Evolutionary conservation across 2,329 filamentous ascomycete species (phyloP).

Genomic region (Pseudogymnoascus sp.): DNA sequence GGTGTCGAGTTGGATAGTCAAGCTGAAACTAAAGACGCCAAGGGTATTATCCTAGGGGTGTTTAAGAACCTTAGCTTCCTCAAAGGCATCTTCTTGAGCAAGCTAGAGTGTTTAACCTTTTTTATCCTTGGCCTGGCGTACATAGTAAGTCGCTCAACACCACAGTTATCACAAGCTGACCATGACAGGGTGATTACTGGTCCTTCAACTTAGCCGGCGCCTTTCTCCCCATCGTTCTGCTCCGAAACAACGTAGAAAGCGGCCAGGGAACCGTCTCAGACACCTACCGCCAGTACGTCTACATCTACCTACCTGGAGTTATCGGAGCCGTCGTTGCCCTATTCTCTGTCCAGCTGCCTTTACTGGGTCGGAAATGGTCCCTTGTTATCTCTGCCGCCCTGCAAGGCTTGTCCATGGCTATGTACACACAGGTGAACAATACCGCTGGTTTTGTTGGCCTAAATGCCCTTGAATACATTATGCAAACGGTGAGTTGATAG

Average conservation of each 20-base stretch:
- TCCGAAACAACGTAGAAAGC: slow-evolving; percentile 20
- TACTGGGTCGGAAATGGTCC: slow-evolving; percentile 23
- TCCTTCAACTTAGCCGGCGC: slow-evolving; percentile 27
- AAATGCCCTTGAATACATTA: slow-evolving; percentile 26
- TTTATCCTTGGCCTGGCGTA: background rate
- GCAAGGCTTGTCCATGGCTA: slow-evolving; percentile 22
- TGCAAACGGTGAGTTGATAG: slow-evolving; percentile 19
- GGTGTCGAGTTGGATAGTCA: background rate
- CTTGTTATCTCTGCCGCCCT: slow-evolving; percentile 23
- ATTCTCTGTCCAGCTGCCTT: slow-evolving; percentile 15
- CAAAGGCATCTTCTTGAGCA: background rate
- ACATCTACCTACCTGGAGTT: slow-evolving; percentile 30
- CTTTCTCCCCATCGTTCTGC: slow-evolving; percentile 30
- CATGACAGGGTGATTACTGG: background rate
- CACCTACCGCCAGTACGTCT: slow-evolving; percentile 30
- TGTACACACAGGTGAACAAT: slow-evolving; percentile 22
- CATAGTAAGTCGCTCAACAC: background rate
- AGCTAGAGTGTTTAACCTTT: background rate
- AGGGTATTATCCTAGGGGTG: background rate
- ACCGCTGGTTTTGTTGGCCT: slow-evolving; percentile 23
- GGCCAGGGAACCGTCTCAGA: slow-evolving; percentile 20
- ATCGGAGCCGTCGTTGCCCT: slow-evolving; percentile 22
- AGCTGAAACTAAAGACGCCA: background rate
- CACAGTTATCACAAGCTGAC: background rate
- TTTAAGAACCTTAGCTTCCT: background rate